Evolutionary conservation across 1,284 basidiomycete species (phyloP).

Genomic region (Coniophora puteana): DNA sequence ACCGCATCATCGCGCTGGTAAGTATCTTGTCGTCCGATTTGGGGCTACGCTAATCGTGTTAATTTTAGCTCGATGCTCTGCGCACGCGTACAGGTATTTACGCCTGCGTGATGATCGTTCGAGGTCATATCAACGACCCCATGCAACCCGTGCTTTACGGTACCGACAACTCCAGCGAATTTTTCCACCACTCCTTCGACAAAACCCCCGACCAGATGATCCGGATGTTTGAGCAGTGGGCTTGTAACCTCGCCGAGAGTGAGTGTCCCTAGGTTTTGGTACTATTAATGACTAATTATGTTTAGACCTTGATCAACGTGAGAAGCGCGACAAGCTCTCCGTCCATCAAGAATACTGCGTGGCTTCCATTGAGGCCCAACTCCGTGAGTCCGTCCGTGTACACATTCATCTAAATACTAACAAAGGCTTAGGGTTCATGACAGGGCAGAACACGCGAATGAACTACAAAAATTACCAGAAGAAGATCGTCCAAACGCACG

Average conservation of each 20-base stretch:
- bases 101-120: background rate
- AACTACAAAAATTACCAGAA: conserved; percentile 5
- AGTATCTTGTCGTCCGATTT: too few relatives aligned
- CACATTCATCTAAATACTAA: background rate
- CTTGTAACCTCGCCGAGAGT: conserved; percentile 3
- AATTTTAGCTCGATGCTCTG: conserved; percentile 6
- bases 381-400: too few relatives aligned
- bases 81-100: conserved; percentile 1
- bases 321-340: too few relatives aligned
- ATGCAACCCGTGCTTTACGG: background rate
- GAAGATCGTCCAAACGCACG: conserved; percentile 1
- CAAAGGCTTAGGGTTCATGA: background rate
- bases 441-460: too few relatives aligned
- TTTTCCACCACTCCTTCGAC: conserved; percentile 2
- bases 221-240: conserved; percentile 4
- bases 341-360: too few relatives aligned
- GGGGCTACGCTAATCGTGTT: too few relatives aligned
- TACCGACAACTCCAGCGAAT: conserved; percentile 5
- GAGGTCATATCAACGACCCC: conserved; percentile 3
- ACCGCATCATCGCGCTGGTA: too few relatives aligned
- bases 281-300: too few relatives aligned
- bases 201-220: background rate
- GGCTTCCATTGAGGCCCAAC: too few relatives aligned
- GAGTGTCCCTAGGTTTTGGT: too few relatives aligned
- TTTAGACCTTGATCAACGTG: too few relatives aligned